A percentile compares a stretch with the other conserved stretches of the same genome.
These are phyloP conservation scores for Chloris gayana DNA, from an alignment of 176 grass and related monocot genomes.

Conservation along the genomic window DNA sequence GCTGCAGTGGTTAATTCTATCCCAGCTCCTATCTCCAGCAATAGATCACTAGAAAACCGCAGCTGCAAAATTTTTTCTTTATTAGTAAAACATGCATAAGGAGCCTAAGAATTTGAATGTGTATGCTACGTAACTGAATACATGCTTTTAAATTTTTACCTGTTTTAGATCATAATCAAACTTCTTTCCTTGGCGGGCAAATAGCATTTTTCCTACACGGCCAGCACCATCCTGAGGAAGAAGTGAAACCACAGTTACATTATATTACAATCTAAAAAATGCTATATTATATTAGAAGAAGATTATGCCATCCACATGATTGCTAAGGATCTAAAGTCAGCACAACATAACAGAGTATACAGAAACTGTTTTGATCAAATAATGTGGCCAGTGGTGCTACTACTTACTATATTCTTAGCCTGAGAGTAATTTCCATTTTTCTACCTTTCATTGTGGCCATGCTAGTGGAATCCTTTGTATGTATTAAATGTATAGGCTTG, in stretches of 20 bases:
- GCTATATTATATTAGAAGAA: constrained; percentile 4
- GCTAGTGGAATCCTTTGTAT: constrained; percentile 26
- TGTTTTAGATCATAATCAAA: constrained; percentile 99
- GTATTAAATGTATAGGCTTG: not conserved
- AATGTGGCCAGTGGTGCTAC: not conserved
- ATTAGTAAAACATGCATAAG: constrained; percentile 7
- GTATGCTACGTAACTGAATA: not conserved
- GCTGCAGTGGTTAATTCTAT: constrained; percentile 90
- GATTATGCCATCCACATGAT: not conserved
- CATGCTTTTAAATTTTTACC: constrained; percentile 45
- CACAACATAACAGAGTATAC: constrained; percentile 20
- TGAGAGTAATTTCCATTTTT: not conserved
- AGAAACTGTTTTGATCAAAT: constrained; percentile 13
- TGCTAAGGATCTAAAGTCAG: not conserved
- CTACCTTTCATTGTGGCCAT: not conserved
- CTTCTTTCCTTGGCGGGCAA: constrained; percentile 97
- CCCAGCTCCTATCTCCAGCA: constrained; percentile 96
- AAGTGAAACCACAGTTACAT: not conserved
- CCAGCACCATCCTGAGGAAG: constrained; percentile 89
- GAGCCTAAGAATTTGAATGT: constrained; percentile 6
- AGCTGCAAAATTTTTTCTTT: constrained; percentile 55
- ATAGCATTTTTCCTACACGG: constrained; percentile 98
- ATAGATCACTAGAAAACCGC: constrained; percentile 87
- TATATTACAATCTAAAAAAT: constrained; percentile 26
- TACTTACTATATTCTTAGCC: not conserved